These are phyloP conservation scores for Hordeum marinum DNA, from an alignment of 176 grass and related monocot species.

Conservation along the genomic window DNA sequence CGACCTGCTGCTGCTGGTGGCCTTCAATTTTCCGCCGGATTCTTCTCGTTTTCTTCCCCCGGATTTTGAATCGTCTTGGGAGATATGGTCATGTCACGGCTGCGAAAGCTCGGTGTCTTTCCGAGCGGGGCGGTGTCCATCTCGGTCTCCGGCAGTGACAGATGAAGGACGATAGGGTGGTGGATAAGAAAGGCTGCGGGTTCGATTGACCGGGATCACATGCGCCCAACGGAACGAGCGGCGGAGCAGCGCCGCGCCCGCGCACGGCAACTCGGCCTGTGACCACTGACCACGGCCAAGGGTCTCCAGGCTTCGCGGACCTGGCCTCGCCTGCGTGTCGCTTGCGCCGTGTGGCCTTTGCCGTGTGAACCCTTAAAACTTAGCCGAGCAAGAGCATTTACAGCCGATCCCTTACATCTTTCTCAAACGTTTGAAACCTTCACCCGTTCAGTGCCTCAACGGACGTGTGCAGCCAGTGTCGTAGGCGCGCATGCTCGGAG, in stretches of 20 bases:
- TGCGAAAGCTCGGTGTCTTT: slow-evolving; percentile 10
- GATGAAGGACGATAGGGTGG: neutral
- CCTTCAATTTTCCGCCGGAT: neutral
- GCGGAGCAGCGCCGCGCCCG: neutral
- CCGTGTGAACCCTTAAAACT: too few relatives aligned
- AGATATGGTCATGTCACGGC: slow-evolving; percentile 5
- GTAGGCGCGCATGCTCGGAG: too few relatives aligned
- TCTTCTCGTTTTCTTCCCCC: neutral
- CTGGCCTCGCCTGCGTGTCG: neutral
- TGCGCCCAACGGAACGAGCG: neutral
- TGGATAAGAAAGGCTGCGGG: neutral
- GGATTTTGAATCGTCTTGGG: neutral
- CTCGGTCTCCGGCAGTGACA: neutral
- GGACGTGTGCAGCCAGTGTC: too few relatives aligned
- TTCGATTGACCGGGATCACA: neutral
- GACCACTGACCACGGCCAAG: neutral
- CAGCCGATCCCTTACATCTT: too few relatives aligned
- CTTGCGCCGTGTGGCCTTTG: neutral
- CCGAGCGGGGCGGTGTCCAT: neutral
- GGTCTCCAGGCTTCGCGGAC: neutral
- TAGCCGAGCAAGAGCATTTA: too few relatives aligned
- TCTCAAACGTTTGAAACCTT: too few relatives aligned
- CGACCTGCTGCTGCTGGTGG: neutral
- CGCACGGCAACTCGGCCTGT: neutral
- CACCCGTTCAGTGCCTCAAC: too few relatives aligned